Base-by-base conservation (phyloP, 208 protist genomes). In the Crithidia expoeki region DNA sequence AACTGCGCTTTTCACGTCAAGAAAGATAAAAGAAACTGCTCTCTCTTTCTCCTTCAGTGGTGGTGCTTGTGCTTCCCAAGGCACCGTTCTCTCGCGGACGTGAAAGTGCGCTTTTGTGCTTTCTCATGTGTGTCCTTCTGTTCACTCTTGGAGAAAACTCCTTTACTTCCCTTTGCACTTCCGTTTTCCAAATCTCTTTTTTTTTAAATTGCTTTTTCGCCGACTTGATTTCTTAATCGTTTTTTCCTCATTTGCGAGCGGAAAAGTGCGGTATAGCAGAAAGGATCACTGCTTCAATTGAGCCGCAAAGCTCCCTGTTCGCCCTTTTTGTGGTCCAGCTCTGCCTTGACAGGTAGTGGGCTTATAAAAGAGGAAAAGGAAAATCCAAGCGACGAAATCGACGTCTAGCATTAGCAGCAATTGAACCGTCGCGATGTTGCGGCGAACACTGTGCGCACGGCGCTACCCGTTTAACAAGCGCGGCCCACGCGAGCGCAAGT, bases 401-500 rank as follows among this genome's bases (percentile, higher is more conserved):
- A n/a, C n/a, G n/a, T n/a, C n/a, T n/a, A n/a, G n/a, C n/a, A n/a
- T n/a, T n/a, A n/a, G n/a, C n/a, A n/a, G n/a, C n/a, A 44, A 44
- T 44, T 44, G 38, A 17, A 44, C 14, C 19, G 44, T 50, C 44
- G 44, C 50, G 42, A 94, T 94, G 86, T 73, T 96, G 56, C 80
- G 86, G 46, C 81, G 88, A 36, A 80, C 75, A 49, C 64, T 85
- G 11, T 70, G 85, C 21, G 72, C 76, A 19, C 72, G 86, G 25
- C 88, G 90, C 32, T 97, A 94, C 64, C 90, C 90, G 33, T 97
- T 95, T 76, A 94, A 87, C 77, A 94, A 94, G 76, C 85, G 82
- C 23, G 89, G 89, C 6, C 93, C 93, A 23, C 84, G 90, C 49
- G 90, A 97, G 73, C 82, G 82, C 59, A 97, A 97, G 76, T 85